These are phyloP conservation scores for Microsporum ferrugineum DNA, from an alignment of 2,329 filamentous ascomycete genomes.

Conservation along the genomic window DNA sequence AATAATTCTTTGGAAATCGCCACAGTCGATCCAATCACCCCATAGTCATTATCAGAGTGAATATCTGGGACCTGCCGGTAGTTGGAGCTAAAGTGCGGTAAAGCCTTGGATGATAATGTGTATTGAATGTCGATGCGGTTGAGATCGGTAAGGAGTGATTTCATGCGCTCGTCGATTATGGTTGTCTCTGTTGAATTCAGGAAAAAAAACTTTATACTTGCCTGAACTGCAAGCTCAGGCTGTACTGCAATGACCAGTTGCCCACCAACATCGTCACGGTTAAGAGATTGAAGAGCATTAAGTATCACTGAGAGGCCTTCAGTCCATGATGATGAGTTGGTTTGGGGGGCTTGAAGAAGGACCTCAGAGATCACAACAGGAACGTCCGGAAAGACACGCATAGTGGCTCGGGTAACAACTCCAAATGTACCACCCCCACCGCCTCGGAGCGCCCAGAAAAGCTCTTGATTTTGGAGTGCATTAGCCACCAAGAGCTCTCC, in stretches of 20 bases:
- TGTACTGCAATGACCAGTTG: not conserved
- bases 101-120: slow-evolving; percentile 25
- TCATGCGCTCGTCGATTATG: not conserved
- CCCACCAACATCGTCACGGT: not conserved
- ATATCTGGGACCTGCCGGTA: slow-evolving; percentile 7
- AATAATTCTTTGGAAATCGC: slow-evolving; percentile 7
- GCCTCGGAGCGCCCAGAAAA: slow-evolving; percentile 53
- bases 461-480: slow-evolving; percentile 36
- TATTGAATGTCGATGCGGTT: slow-evolving; percentile 30
- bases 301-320: not conserved
- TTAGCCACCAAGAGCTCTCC: not conserved
- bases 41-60: slow-evolving; percentile 18
- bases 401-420: slow-evolving; percentile 45
- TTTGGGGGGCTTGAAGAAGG: not conserved
- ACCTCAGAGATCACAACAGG: slow-evolving; percentile 16
- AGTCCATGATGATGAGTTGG: not conserved
- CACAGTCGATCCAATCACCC: slow-evolving; percentile 5
- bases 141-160: not conserved
- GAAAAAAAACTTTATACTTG: not conserved
- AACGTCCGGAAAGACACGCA: slow-evolving; percentile 32
- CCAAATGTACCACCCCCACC: slow-evolving; percentile 51
- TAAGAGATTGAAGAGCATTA: not conserved
- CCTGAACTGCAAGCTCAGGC: not conserved
- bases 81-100: slow-evolving; percentile 2
- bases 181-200: not conserved